Evolutionary conservation across 345 rosid species (phyloP).

Genomic region (Rhodamnia rubescens): DNA sequence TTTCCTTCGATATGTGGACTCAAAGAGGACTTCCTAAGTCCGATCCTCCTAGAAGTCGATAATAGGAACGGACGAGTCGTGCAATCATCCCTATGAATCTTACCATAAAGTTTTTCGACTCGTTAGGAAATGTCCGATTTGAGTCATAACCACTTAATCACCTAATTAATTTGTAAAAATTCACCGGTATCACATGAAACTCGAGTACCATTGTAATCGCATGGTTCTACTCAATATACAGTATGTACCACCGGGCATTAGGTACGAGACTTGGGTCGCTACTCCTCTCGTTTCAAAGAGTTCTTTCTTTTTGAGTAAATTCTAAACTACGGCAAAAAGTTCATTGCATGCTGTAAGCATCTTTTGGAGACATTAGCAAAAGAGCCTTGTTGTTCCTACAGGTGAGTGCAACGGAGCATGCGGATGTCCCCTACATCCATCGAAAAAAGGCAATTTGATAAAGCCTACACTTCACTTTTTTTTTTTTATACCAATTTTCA

Average conservation of each 20-base stretch:
- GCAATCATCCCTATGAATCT: not conserved
- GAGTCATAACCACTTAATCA: not conserved
- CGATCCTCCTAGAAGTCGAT: not conserved
- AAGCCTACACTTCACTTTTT: not conserved
- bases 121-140: not conserved
- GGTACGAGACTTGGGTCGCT: too few relatives aligned
- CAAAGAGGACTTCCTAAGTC: not conserved
- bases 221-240: not conserved
- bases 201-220: not conserved
- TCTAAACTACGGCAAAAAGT: too few relatives aligned
- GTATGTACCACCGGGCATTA: too few relatives aligned
- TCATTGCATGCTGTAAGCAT: too few relatives aligned
- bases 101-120: not conserved
- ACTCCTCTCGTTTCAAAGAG: too few relatives aligned
- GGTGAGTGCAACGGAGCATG: not conserved
- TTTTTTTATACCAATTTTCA: not conserved
- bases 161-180: not conserved
- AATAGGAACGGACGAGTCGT: not conserved
- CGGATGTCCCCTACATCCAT: not conserved
- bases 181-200: not conserved
- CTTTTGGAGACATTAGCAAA: too few relatives aligned
- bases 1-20: not conserved
- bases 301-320: too few relatives aligned
- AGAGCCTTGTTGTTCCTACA: not conserved
- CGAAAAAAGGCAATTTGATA: not conserved